Conservation (phyloP, 2,329 filamentous ascomycete species). For the Botryosphaeria dothidea region DNA sequence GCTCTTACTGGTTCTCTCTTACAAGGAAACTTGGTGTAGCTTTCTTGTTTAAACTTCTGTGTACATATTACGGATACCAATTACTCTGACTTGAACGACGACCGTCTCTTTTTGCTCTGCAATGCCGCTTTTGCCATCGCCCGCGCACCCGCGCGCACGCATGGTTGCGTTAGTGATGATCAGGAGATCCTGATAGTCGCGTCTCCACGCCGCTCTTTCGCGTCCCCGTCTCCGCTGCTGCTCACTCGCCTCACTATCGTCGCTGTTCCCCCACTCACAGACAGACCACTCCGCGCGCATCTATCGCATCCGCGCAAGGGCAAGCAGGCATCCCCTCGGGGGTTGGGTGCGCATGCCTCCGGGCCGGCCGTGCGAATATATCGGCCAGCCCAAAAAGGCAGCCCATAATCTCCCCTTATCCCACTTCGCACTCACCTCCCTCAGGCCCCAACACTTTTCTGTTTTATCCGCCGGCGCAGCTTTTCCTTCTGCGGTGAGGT, state of each 20-base stretch:
- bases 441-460: not conserved
- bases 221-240: not conserved
- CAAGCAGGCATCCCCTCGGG: no score
- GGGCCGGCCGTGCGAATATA: not conserved
- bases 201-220: not conserved
- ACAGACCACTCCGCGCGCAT: not conserved
- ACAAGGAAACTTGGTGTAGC: not conserved
- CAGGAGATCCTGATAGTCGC: conserved; percentile 13
- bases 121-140: not conserved
- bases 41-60: not conserved
- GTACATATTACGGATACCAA: conserved; percentile 10
- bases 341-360: not conserved
- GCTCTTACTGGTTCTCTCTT: conserved; percentile 9
- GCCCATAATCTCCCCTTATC: not conserved
- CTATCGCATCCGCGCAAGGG: not conserved
- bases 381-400: not conserved
- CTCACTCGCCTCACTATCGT: not conserved
- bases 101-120: not conserved
- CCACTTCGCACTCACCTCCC: not conserved
- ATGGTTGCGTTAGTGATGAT: not conserved
- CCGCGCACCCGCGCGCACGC: not conserved
- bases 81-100: not conserved
- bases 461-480: not conserved
- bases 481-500: not conserved
- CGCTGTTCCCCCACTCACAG: not conserved